Base-by-base conservation (phyloP, 2,329 filamentous ascomycete species). In the Colletotrichum camelliae region DNA sequence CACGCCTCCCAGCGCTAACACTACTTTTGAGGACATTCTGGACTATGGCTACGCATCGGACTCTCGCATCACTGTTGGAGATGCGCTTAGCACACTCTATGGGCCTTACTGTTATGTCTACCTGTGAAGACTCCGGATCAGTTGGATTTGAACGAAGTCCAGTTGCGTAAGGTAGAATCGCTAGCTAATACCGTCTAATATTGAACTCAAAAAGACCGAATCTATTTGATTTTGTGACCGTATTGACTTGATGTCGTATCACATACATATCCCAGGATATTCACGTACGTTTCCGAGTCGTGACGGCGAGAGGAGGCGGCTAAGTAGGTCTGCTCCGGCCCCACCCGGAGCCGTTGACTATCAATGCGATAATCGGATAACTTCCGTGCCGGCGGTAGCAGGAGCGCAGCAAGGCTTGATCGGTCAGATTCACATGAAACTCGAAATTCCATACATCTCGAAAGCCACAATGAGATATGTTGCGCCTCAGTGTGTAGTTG, bases 21-120 rank as follows among this genome's bases (percentile, higher is more conserved):
- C 77, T 0, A 79, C 79, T 2, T 67, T 79, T 5, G 79, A 80
- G 58, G 79, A 80, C 52, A 48, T 77, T 4, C 37, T 81, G 10
- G 76, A 79, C 62, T 76, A 79, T 13, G 78, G 77, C 12, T 80
- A 78, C 33, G 79, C 80, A 5, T 78, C 77, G 5, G 80, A 77
- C 9, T 21, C 60, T 5, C 18, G 60, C n/a, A 67, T 73, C 5
- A 77, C 74, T 7, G 77, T 80, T 43, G 78, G 76, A 15, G 80
- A 83, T 37, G 60, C 82, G 10, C 78, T 82, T 72, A 82, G 81
- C 64, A 77, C 79, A 21, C 66, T 75, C 2, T 29, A 37, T 5
- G 74, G 74, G 4, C 81, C 80, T 1, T 81, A 82, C 57, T 83
- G 80, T 55, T 83, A 81, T 48, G 77, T 77, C 1, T 83, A 81